Percentiles rank a stretch among this genome's conserved stretches.
phyloP scores from a whole-genome alignment of 2,329 filamentous ascomycete genomes.

The Pyricularia sp. region DNA sequence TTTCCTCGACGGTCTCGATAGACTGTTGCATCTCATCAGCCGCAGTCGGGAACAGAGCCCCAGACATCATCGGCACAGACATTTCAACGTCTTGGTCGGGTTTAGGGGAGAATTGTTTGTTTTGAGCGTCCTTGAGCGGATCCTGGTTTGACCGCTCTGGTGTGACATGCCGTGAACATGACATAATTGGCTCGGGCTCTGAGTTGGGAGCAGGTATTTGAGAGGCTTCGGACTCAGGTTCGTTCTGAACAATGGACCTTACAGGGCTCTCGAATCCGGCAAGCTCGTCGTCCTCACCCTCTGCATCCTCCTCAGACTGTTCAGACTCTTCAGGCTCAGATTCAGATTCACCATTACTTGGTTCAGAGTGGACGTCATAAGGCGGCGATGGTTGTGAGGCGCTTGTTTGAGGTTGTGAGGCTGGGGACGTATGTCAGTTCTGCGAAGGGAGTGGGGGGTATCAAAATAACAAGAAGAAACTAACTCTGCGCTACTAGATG shows the following conservation, averaged over 20 bases:
- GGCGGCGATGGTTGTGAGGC: conserved; percentile 1
- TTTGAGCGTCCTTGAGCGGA: neutral
- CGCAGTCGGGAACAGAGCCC: neutral
- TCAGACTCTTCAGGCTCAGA: neutral
- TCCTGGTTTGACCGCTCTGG: neutral
- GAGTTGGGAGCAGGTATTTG: neutral
- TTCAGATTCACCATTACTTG: neutral
- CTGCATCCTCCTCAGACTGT: conserved; percentile 6
- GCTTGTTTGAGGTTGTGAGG: neutral
- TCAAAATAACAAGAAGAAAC: neutral
- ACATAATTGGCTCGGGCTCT: neutral
- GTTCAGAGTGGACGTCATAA: conserved; percentile 4
- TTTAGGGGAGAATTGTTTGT: neutral
- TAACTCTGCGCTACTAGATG: neutral
- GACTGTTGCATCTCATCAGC: neutral
- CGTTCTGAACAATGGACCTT: neutral
- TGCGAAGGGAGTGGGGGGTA: neutral
- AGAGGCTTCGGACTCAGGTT: neutral
- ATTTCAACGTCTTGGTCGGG: neutral
- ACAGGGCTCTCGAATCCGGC: neutral
- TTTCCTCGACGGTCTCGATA: neutral
- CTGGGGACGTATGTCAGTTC: neutral
- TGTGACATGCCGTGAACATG: neutral
- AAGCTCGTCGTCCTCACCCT: conserved; percentile 4
- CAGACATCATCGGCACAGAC: neutral